These are phyloP conservation scores for Xylaria sp. DNA, from an alignment of 2,329 filamentous ascomycete species.

Conservation along the genomic window DNA sequence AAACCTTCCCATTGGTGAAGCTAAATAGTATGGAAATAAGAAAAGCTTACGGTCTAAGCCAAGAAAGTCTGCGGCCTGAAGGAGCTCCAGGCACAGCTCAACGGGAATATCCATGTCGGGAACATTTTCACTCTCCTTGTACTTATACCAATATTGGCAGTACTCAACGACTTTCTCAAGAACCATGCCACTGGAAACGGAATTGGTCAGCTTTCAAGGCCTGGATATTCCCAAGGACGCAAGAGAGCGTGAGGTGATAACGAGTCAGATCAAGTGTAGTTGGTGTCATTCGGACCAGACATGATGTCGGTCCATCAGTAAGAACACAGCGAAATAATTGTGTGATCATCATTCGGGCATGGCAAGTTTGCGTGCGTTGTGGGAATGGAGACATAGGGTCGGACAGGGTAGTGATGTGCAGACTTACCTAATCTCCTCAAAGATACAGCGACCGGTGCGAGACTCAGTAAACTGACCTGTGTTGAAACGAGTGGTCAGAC, in stretches of 20 bases:
- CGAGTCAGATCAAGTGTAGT: constrained; percentile 72
- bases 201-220: constrained; percentile 36
- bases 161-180: constrained; percentile 86
- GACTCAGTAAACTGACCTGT: constrained; percentile 73
- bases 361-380: background rate
- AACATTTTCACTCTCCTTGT: constrained; percentile 75
- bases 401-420: constrained; percentile 1
- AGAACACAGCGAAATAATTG: constrained; percentile 55
- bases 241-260: constrained; percentile 17
- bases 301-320: constrained; percentile 57
- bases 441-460: constrained; percentile 69
- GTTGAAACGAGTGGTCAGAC: constrained; percentile 32
- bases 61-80: constrained; percentile 81
- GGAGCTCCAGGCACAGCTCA: constrained; percentile 79
- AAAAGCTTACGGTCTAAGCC: constrained; percentile 70
- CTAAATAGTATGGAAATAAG: constrained; percentile 15
- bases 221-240: background rate
- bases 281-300: constrained; percentile 61
- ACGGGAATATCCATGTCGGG: constrained; percentile 84
- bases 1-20: too few relatives aligned
- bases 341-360: constrained; percentile 50
- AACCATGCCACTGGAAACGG: constrained; percentile 68
- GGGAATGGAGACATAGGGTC: background rate
- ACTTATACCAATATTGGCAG: constrained; percentile 82
- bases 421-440: constrained; percentile 79